Evolutionary conservation across 2,329 filamentous ascomycete genomes (phyloP), one percentile per base, ranked within the genome.

Genomic region (Teratosphaeria zuluensis): DNA sequence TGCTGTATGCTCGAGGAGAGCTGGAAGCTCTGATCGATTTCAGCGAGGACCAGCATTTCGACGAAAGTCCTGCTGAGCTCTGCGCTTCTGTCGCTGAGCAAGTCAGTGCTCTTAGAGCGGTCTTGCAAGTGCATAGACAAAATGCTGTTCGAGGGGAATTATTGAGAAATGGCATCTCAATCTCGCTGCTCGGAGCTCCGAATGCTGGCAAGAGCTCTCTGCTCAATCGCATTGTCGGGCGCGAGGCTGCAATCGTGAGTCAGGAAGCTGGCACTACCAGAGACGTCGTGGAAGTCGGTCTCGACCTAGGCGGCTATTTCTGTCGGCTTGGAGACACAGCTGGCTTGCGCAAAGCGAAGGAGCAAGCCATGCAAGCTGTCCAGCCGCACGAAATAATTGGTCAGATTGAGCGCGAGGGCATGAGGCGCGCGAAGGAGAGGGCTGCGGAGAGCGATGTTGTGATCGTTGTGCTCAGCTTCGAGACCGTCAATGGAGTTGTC

Each of bases 21-120:
- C 80, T 99, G 46, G 94, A 99, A 74, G 94, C 94, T 0, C 76
- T 99, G 65, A 97, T 99, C 62, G 94, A 99, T 74, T 99, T 99
- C 71, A 88, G 90, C 0, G 94, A 99, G 72, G 94, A 97, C 68
- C 92, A 99, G 74, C 89, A 97, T 75, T 95, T 99, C 68, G 92
- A 97, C 65, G 91, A 96, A 73, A 87, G 89, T 2, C 88, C 90
- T 0, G 76, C 80, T 0, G 82, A 88, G 58, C 78, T 97, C 24
- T 80, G 95, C 52, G 72, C 70, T 0, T 90, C 85, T 54, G 89
- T 96, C 32, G 81, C 84, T 1, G 65, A 64, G 0, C 84, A 91
- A 68, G 82, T 95, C 2, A 69, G 72, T 1, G 72, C 69, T 0
- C 82, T 97, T 58, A 76, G 84, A 57, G 69, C 72, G 32, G 80